These are phyloP conservation scores for Ascomycota sp. DNA, from an alignment of 2,329 filamentous ascomycete species.

Conservation along the genomic window DNA sequence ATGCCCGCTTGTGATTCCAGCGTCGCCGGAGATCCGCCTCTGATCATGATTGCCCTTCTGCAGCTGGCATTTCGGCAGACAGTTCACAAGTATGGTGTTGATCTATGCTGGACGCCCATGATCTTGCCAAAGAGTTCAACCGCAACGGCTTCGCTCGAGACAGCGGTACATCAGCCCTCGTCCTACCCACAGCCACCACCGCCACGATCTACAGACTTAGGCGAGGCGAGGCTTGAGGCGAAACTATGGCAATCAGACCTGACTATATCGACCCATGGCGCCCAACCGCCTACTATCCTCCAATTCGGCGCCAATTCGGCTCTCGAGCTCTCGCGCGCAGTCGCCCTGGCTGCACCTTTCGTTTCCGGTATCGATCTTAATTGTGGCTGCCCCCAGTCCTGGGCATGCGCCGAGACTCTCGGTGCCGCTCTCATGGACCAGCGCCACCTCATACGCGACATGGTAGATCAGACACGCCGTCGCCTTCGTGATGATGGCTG, in stretches of 20 bases:
- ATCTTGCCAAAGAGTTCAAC: slow-evolving; percentile 50
- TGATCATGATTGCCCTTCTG: slow-evolving; percentile 6
- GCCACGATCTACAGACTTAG: too few species aligned
- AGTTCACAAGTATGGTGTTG: slow-evolving; percentile 40
- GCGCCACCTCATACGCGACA: slow-evolving; percentile 43
- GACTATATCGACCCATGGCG: slow-evolving; percentile 31
- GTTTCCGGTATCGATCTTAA: slow-evolving; percentile 49
- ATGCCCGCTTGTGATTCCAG: not conserved
- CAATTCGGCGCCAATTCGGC: slow-evolving; percentile 47
- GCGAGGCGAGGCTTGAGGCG: too few species aligned
- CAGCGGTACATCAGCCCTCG: slow-evolving; percentile 23
- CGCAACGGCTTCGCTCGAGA: slow-evolving; percentile 37
- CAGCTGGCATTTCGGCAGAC: slow-evolving; percentile 51
- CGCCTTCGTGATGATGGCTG: slow-evolving; percentile 31
- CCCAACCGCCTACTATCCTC: slow-evolving; percentile 39
- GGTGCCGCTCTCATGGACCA: slow-evolving; percentile 50
- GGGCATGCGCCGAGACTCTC: slow-evolving; percentile 47
- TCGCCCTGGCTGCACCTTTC: slow-evolving; percentile 38
- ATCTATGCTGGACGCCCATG: slow-evolving; percentile 55
- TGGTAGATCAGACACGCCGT: slow-evolving; percentile 36
- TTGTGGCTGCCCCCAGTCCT: slow-evolving; percentile 53
- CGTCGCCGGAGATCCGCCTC: not conserved
- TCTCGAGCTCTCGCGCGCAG: slow-evolving; percentile 39
- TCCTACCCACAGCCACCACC: too few species aligned
- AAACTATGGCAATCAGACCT: slow-evolving; percentile 23